Conservation (phyloP, 2,329 filamentous ascomycete species). For the Sarocladium strictum region DNA sequence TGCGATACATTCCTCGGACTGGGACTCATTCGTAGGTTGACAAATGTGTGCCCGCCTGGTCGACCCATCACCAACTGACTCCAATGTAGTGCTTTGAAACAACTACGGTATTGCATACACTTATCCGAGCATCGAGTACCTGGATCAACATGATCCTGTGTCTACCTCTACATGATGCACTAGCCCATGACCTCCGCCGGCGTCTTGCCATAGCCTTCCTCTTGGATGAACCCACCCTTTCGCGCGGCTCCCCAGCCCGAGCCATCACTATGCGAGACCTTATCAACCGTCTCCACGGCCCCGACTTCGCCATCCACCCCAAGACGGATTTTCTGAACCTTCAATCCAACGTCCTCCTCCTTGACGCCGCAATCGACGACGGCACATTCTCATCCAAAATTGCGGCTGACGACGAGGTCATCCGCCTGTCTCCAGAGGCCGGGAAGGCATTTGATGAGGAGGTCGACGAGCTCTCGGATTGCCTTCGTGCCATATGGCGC, state of each 20-base stretch:
- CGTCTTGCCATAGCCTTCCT: slow-evolving; percentile 61
- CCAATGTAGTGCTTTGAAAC: slow-evolving; percentile 41
- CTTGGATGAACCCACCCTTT: slow-evolving; percentile 42
- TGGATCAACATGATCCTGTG: slow-evolving; percentile 52
- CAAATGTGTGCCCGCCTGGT: slow-evolving; percentile 8
- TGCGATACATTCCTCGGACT: slow-evolving; percentile 30
- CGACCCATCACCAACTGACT: background rate
- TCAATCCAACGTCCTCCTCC: slow-evolving; percentile 56
- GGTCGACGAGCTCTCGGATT: slow-evolving; percentile 60
- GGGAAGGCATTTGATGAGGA: slow-evolving; percentile 58
- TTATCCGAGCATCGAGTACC: slow-evolving; percentile 38
- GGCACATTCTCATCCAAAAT: slow-evolving; percentile 28
- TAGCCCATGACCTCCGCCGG: slow-evolving; percentile 55
- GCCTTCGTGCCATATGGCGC: slow-evolving; percentile 50
- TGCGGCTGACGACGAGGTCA: background rate
- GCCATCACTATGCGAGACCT: slow-evolving; percentile 37
- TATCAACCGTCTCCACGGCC: slow-evolving; percentile 37
- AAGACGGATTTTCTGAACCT: slow-evolving; percentile 65
- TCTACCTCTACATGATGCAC: slow-evolving; percentile 47
- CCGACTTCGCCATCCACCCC: slow-evolving; percentile 46
- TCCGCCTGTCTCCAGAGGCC: slow-evolving; percentile 15
- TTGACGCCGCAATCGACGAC: slow-evolving; percentile 71
- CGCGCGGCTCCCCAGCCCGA: slow-evolving; percentile 33
- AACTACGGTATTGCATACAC: slow-evolving; percentile 33
- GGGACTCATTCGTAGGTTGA: slow-evolving; percentile 37